phyloP scores from a whole-genome alignment of 2,329 filamentous ascomycete genomes.

The Alternaria sp. region DNA sequence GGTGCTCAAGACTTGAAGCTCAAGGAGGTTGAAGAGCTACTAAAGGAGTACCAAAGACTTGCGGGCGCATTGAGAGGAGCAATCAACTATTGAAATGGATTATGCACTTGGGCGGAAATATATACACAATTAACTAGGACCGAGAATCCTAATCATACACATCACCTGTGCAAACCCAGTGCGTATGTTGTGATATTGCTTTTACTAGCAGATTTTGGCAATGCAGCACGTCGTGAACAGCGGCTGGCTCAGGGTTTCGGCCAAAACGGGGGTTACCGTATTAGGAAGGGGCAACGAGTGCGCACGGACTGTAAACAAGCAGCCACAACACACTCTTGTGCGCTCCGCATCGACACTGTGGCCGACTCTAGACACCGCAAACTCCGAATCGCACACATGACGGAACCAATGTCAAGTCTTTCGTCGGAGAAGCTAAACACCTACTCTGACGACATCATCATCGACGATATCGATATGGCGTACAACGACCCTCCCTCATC shows the following conservation, averaged over 20 bases:
- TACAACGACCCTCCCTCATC: conserved; percentile 57
- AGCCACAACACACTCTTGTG: conserved; percentile 19
- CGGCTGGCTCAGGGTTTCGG: not conserved
- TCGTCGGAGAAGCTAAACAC: conserved; percentile 44
- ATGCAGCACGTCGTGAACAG: not conserved
- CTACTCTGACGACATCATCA: conserved; percentile 25
- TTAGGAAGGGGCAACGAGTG: conserved; percentile 18
- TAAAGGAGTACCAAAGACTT: conserved; percentile 55
- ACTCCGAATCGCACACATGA: conserved; percentile 30
- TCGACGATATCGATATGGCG: conserved; percentile 46
- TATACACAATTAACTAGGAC: not conserved
- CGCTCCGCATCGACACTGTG: conserved; percentile 23
- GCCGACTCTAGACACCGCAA: conserved; percentile 21
- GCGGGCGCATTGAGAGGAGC: conserved; percentile 55
- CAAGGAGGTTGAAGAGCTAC: conserved; percentile 58
- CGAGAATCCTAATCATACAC: not conserved
- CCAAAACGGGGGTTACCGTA: conserved; percentile 20
- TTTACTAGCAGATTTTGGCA: not conserved
- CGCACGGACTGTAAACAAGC: conserved; percentile 25
- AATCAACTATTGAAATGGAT: conserved; percentile 45
- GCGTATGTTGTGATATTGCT: not conserved
- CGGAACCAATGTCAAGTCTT: conserved; percentile 42
- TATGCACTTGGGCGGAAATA: not conserved
- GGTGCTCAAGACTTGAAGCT: conserved; percentile 57
- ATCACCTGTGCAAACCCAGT: not conserved